Evolutionary conservation across 169 alveolate species (phyloP).

Genomic region (Plasmodium vivax): DNA sequence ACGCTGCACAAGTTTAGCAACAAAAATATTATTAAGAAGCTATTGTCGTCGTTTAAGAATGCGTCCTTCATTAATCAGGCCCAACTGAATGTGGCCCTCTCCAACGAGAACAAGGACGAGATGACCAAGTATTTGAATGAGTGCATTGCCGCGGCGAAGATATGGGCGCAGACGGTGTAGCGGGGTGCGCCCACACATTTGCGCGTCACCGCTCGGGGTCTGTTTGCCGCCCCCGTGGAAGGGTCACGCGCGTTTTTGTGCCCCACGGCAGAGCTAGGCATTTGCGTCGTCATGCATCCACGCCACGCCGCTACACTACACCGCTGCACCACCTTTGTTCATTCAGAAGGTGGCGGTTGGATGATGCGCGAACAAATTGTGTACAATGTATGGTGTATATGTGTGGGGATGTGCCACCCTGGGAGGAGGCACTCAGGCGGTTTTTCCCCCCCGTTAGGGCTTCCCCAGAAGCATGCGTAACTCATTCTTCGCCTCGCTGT

Average conservation of each 20-base stretch:
- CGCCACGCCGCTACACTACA: not conserved
- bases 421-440: not conserved
- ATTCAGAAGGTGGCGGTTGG: not conserved
- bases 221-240: not conserved
- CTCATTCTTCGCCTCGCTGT: slow-evolving; percentile 67
- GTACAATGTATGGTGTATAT: too few species aligned
- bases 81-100: slow-evolving; percentile 24
- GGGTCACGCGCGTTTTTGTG: not conserved
- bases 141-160: slow-evolving; percentile 80
- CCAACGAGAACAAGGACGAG: slow-evolving; percentile 76
- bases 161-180: slow-evolving; percentile 82
- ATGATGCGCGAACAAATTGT: not conserved
- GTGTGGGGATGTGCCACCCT: not conserved
- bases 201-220: not conserved
- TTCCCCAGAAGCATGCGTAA: slow-evolving; percentile 16
- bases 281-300: not conserved
- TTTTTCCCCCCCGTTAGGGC: not conserved
- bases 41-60: slow-evolving; percentile 77
- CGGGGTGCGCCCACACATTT: not conserved
- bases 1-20: slow-evolving; percentile 80
- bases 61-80: slow-evolving; percentile 81
- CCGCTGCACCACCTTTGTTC: not conserved
- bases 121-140: slow-evolving; percentile 79
- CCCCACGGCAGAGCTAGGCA: not conserved
- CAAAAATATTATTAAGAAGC: slow-evolving; percentile 73